Evolutionary conservation across 352 stramenopile genomes (phyloP).

Genomic region (Thraustochytrium sp.): DNA sequence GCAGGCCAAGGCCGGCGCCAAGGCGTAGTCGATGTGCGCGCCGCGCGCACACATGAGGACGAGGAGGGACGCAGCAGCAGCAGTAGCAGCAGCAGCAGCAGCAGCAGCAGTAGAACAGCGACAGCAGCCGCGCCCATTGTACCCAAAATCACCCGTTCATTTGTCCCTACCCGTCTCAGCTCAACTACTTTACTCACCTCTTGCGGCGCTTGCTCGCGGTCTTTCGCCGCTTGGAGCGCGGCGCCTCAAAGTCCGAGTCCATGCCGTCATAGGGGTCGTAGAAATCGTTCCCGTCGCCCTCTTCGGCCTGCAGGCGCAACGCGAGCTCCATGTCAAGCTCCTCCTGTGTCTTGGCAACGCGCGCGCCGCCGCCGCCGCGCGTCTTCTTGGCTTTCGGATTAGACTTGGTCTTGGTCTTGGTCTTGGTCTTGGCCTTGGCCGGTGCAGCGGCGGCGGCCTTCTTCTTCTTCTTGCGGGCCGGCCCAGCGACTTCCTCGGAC

Average conservation of each 20-base stretch:
- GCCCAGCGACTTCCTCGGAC: too few species aligned
- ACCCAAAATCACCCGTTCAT: too few species aligned
- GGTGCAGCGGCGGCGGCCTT: not conserved
- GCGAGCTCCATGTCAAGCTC: constrained; percentile 20
- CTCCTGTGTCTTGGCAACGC: constrained; percentile 16
- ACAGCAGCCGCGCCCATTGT: too few species aligned
- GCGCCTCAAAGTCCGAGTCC: constrained; percentile 15
- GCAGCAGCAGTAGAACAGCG: too few species aligned
- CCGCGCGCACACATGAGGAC: not conserved
- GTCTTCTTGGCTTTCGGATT: not conserved
- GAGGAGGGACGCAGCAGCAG: too few species aligned
- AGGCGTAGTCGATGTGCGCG: not conserved
- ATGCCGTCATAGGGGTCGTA: not conserved
- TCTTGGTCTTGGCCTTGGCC: not conserved
- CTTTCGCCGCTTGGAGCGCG: not conserved
- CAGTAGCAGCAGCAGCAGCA: too few species aligned
- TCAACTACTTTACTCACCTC: not conserved
- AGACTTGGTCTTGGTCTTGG: not conserved
- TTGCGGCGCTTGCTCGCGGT: not conserved
- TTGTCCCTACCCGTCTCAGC: too few species aligned
- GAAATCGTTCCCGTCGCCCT: not conserved
- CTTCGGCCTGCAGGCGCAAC: not conserved
- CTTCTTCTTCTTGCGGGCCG: not conserved
- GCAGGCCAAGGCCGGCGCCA: too few species aligned
- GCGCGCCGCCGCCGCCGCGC: too few species aligned